Evolutionary conservation across 176 grass and related monocot genomes (phyloP).

Genomic region (Hsuehochloa calcarea): DNA sequence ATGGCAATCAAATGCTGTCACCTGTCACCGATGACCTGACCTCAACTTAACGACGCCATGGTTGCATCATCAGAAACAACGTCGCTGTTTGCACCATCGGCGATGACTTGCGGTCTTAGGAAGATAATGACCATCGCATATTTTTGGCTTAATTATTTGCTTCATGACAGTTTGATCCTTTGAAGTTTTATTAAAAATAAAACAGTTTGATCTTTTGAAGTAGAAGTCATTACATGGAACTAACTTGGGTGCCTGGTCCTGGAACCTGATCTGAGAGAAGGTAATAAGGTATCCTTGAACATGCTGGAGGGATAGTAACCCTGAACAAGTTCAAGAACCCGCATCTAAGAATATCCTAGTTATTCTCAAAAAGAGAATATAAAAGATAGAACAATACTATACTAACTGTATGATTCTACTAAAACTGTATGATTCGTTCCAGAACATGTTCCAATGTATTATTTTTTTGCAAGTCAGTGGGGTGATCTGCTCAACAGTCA

Average conservation of each 20-base stretch:
- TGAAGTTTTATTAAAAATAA: background rate
- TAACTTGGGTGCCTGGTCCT: background rate
- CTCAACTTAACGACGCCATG: background rate
- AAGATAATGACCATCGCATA: slow-evolving; percentile 12
- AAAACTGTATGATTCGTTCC: background rate
- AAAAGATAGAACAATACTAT: background rate
- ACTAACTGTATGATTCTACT: background rate
- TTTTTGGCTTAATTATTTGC: background rate
- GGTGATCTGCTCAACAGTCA: background rate
- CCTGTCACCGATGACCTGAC: background rate
- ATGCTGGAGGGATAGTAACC: too few species aligned
- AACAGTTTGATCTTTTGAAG: background rate
- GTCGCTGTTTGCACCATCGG: background rate
- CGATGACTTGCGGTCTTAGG: slow-evolving; percentile 24
- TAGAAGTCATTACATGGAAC: background rate
- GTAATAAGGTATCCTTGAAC: too few species aligned
- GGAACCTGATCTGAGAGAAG: too few species aligned
- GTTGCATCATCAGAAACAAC: slow-evolving; percentile 22
- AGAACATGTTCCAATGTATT: background rate
- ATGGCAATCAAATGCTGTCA: background rate
- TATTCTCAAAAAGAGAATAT: background rate
- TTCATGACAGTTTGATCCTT: background rate
- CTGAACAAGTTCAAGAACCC: background rate
- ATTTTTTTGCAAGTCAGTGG: background rate
- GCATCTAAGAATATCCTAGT: background rate